Base-by-base conservation (phyloP, 1,139 yeast species). In the Taphrina populina region DNA sequence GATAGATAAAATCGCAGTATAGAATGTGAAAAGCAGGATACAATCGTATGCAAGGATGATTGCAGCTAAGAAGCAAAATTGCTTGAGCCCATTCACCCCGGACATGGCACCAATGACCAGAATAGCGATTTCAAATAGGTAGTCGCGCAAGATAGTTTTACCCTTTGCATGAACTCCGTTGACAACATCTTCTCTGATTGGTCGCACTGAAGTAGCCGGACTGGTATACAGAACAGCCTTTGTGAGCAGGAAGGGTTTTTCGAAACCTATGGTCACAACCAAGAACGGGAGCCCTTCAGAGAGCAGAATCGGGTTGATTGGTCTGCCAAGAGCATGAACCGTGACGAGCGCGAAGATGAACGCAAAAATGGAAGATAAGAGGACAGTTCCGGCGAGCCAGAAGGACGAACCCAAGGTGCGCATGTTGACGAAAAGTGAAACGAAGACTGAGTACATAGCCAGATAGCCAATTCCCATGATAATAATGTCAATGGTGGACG, bases 241-340 rank as follows among this genome's bases (percentile, higher is more conserved):
- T 1, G 96, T 86, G 63, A 90, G 77, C 26, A 82, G 76, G 24
- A 88, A 80, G 66, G 92, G 88, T 69, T 87, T 88, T 66, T 88
- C 90, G 71, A 92, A 92, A 1, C 98, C 98, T 65, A 92, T 81
- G 7, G 90, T 83, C 23, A 95, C 92, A 19, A 90, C 95, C 65
- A 92, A 76, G 70, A 92, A 92, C 23, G 98, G 98, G 51, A 92
- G 73, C 10, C 97, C 97, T 73, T 92, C 97, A 55, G 92, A 80
- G 63, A 92, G 75, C 60, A 88, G 82, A 59, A 86, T 73, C 58
- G 88, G 75, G 4, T 95, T 81, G 33, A 92, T 84, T 33, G 69
- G 68, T n/a, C 71, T 67, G 15, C 75, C 73, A 44, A 71, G 57
- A 47, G 64, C 63, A 43, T 70, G 68, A 29, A 88, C 80, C 27